These are phyloP conservation scores for Pseudogymnoascus sp. DNA, from an alignment of 2,329 filamentous ascomycete species.

Conservation along the genomic window DNA sequence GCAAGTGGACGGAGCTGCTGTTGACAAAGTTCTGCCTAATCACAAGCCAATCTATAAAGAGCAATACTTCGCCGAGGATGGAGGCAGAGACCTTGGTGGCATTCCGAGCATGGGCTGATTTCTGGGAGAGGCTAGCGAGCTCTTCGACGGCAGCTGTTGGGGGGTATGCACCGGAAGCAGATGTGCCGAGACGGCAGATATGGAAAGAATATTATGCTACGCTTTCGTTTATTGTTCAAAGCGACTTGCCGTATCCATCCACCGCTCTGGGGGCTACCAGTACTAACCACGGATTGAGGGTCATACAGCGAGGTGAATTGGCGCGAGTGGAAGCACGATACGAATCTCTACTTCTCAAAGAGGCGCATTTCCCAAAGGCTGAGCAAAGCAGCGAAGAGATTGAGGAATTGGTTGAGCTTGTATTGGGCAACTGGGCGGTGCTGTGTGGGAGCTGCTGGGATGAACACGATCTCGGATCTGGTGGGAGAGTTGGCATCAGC, in stretches of 20 bases:
- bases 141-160: slow-evolving; percentile 37
- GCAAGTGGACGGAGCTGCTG: slow-evolving; percentile 71
- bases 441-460: slow-evolving; percentile 73
- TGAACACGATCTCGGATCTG: slow-evolving; percentile 71
- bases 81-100: slow-evolving; percentile 46
- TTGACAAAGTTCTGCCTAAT: slow-evolving; percentile 68
- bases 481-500: slow-evolving; percentile 67
- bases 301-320: slow-evolving; percentile 65
- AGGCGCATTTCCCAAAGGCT: slow-evolving; percentile 77
- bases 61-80: slow-evolving; percentile 40
- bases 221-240: slow-evolving; percentile 66
- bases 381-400: slow-evolving; percentile 70
- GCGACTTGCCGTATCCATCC: slow-evolving; percentile 51
- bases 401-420: slow-evolving; percentile 70
- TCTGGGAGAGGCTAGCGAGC: slow-evolving; percentile 48
- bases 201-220: slow-evolving; percentile 82
- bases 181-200: slow-evolving; percentile 56
- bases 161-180: slow-evolving; percentile 49
- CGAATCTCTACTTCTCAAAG: slow-evolving; percentile 66
- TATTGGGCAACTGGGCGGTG: slow-evolving; percentile 77
- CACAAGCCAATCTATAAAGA: slow-evolving; percentile 49
- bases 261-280: slow-evolving; percentile 32
- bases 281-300: slow-evolving; percentile 45
- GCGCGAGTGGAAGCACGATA: slow-evolving; percentile 72
- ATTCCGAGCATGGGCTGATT: slow-evolving; percentile 60